phyloP scores from a whole-genome alignment of 768 basidiomycete species.

The Phanerodontia chrysosporium region DNA sequence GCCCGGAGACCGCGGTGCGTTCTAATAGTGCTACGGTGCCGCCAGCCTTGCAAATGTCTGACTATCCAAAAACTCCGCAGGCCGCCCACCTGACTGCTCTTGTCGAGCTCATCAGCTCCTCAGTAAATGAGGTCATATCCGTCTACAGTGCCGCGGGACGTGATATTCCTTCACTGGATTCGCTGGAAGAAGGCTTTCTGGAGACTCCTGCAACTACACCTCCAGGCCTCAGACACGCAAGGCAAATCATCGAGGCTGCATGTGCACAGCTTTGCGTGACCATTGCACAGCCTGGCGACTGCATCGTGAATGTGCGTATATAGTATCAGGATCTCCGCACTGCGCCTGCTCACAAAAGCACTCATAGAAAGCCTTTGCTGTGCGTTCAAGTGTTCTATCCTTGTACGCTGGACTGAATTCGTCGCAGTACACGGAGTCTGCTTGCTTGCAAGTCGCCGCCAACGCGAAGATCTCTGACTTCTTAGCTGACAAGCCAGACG shows the following conservation, averaged over 20 bases:
- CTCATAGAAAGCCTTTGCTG: not conserved
- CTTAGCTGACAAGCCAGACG: constrained; percentile 32
- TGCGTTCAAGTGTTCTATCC: not conserved
- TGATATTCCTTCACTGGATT: constrained; percentile 18
- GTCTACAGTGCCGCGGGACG: constrained; percentile 20
- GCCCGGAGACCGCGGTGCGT: no score
- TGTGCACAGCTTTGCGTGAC: constrained; percentile 19
- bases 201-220: constrained; percentile 25
- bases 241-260: constrained; percentile 15
- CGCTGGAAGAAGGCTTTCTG: constrained; percentile 29
- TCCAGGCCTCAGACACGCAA: not conserved
- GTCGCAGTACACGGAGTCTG: constrained; percentile 16
- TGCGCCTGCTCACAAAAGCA: not conserved
- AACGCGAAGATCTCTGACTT: constrained; percentile 36
- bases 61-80: no score
- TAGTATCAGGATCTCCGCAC: not conserved
- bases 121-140: constrained; percentile 29
- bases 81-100: constrained; percentile 2
- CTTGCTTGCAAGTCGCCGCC: constrained; percentile 31
- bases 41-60: no score
- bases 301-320: constrained; percentile 15
- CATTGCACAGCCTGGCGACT: constrained; percentile 14
- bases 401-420: no score
- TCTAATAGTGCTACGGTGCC: no score
- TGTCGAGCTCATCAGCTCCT: constrained; percentile 27